Evolutionary conservation across 129 eudicot genomes (phyloP), one percentile per base, ranked within the genome.

Genomic region (Chrysanthemum makinoi): DNA sequence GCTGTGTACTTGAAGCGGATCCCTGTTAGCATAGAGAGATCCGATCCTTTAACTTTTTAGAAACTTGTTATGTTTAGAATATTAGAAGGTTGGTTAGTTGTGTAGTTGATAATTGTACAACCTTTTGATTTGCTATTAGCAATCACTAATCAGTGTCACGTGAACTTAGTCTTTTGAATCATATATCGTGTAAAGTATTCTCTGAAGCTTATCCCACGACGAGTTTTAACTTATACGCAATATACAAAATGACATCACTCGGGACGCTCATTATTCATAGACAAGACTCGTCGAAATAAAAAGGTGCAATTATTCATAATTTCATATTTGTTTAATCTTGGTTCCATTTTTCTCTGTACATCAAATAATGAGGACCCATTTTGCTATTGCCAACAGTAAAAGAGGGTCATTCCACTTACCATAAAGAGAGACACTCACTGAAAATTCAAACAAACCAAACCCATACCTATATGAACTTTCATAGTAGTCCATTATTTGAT

Each of bases 1-100:
- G 96, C 99, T 47, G 96, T 79, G 3, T 64, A 47, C 69, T 78
- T 95, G 61, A 95, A 95, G 74, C 69, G 65, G 83, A 78, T 83
- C 73, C 76, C 84, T 28, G 86, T 83, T 57, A 81, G 66, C 73
- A 79, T 75, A 52, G 59, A 66, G 56, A 66, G 35, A 52, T 60
- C 20, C 54, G 75, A 62, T 63, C 53, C 64, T 74, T 59, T 76
- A 70, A 70, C 81, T 65, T 74, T 30, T 75, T 62, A 80, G 77
- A 62, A 68, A 52, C 52, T 60, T 20, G 46, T 7, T 66, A 47
- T 16, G 39, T 67, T 63, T 56, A 77, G 78, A 43, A 46, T 72
- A 35, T 66, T 75, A 75, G 74, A 68, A 67, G 68, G 74, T 66
- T 66, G 53, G 48, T 57, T 66, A 75, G 74, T 75, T 66, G 66